Percentiles rank a stretch among this genome's conserved stretches.
Evolutionary conservation across 768 basidiomycete species (phyloP).

Genomic region (Pulveroboletus sp.): DNA sequence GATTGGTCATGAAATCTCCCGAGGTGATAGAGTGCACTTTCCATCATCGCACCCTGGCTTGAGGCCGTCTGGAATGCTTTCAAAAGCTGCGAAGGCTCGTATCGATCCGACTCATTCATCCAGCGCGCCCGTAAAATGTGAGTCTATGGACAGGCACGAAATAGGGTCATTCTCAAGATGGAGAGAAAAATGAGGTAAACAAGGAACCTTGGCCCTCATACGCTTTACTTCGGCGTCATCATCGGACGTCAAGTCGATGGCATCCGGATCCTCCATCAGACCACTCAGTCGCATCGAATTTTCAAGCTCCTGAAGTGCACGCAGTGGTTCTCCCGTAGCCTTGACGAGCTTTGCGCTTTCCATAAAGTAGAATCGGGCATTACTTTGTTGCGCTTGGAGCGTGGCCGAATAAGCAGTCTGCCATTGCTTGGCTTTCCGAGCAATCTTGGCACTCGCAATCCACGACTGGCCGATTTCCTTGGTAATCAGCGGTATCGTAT

Average conservation of each 20-base stretch:
- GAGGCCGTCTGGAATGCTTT: conserved; percentile 52
- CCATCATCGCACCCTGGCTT: conserved; percentile 55
- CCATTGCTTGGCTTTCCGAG: conserved; percentile 90
- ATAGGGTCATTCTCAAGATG: neutral
- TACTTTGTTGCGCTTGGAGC: conserved; percentile 77
- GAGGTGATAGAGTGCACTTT: conserved; percentile 80
- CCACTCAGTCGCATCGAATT: conserved; percentile 56
- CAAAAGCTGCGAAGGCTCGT: conserved; percentile 58
- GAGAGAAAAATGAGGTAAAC: neutral
- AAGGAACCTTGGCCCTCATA: conserved; percentile 63
- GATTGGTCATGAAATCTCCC: conserved; percentile 86
- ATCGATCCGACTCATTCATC: conserved; percentile 88
- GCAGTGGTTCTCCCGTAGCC: conserved; percentile 71
- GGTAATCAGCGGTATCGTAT: conserved; percentile 36
- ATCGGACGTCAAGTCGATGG: conserved; percentile 52
- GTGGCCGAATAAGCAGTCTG: conserved; percentile 97
- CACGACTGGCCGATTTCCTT: conserved; percentile 78
- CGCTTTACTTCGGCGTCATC: conserved; percentile 46
- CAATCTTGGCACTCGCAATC: conserved; percentile 93
- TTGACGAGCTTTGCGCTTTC: conserved; percentile 87
- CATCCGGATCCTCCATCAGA: conserved; percentile 40
- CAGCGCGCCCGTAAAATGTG: conserved; percentile 81
- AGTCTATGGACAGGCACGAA: conserved; percentile 42
- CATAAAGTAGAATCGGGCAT: conserved; percentile 73
- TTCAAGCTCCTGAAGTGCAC: conserved; percentile 84